Conservation (phyloP, 352 stramenopile genomes). For the Pythium dissotocum region DNA sequence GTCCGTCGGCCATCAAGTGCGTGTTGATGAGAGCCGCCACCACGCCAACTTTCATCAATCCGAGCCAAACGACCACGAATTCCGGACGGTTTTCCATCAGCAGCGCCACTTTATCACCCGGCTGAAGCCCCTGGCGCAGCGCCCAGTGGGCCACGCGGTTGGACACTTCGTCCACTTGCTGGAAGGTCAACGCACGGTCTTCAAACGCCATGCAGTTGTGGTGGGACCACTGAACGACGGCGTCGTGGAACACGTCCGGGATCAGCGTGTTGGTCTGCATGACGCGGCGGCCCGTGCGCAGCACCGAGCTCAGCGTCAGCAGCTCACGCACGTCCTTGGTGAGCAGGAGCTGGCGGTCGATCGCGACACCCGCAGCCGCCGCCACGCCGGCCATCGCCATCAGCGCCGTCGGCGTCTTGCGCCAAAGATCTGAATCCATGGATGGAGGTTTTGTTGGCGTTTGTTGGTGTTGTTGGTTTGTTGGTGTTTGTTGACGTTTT, state of each 20-base stretch:
- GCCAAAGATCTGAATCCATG: background rate
- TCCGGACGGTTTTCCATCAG: conserved; percentile 86
- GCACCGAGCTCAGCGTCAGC: conserved; percentile 37
- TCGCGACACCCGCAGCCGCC: conserved; percentile 1
- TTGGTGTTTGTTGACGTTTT: background rate
- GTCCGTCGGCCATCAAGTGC: conserved; percentile 54
- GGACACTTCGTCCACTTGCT: conserved; percentile 53
- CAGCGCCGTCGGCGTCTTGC: conserved; percentile 19
- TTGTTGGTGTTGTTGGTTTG: background rate
- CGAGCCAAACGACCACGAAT: conserved; percentile 80
- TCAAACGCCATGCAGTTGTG: conserved; percentile 68
- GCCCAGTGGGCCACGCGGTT: conserved; percentile 81
- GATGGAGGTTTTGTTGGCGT: background rate
- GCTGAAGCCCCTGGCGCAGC: conserved; percentile 38
- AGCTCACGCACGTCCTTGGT: conserved; percentile 53
- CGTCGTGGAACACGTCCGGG: conserved; percentile 63
- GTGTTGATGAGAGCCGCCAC: conserved; percentile 87
- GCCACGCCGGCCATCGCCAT: conserved; percentile 32
- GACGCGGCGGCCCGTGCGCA: conserved; percentile 44
- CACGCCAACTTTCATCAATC: conserved; percentile 79
- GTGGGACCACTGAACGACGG: conserved; percentile 51
- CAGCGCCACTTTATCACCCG: conserved; percentile 68
- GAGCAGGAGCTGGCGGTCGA: conserved; percentile 55
- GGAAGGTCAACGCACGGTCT: conserved; percentile 46
- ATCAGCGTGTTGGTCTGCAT: conserved; percentile 41